Conservation (phyloP, 2,329 filamentous ascomycete genomes). For the Colletotrichum endophyticum region DNA sequence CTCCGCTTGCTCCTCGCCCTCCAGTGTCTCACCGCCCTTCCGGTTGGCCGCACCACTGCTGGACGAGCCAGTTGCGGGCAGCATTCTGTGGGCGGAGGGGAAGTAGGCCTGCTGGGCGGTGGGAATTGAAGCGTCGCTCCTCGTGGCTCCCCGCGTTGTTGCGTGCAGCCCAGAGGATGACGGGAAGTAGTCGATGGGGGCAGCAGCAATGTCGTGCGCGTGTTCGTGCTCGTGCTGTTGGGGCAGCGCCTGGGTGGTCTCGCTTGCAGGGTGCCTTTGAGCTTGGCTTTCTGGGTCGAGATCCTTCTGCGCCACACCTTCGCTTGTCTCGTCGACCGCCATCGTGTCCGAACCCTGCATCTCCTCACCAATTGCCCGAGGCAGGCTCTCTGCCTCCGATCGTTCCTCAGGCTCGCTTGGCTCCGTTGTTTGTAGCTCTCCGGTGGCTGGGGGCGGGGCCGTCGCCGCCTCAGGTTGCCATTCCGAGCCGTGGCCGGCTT, state of each 20-base stretch:
- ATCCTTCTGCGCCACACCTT: conserved; percentile 3
- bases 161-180: conserved; percentile 8
- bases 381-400: neutral
- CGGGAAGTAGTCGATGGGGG: neutral
- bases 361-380: neutral
- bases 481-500: neutral
- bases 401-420: neutral
- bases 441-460: neutral
- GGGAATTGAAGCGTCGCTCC: neutral
- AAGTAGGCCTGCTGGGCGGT: neutral
- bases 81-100: neutral
- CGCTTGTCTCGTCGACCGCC: neutral
- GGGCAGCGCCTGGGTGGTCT: neutral
- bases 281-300: conserved; percentile 2
- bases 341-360: neutral
- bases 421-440: neutral
- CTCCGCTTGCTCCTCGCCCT: neutral
- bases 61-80: neutral
- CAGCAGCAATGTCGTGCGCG: neutral
- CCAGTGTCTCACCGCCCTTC: conserved; percentile 17
- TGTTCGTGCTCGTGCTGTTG: neutral
- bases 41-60: neutral
- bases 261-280: neutral
- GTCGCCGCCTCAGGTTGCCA: neutral
- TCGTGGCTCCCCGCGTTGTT: neutral